phyloP scores from a whole-genome alignment of 148 eudicot genomes.

The Vaccinium darrowii region DNA sequence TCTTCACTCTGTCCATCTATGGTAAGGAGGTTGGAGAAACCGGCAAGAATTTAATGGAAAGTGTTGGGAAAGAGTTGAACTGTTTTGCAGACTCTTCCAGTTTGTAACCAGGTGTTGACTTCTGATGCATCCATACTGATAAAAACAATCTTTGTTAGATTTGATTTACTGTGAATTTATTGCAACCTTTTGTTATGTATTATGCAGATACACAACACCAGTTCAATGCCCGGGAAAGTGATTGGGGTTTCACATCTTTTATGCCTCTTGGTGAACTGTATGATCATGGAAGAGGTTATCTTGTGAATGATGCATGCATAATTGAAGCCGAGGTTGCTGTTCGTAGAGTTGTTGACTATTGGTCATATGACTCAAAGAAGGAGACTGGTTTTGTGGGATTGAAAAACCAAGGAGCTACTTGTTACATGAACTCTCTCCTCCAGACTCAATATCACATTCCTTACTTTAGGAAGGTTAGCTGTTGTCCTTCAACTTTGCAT shows the following conservation, averaged over 20 bases:
- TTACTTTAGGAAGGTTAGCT: constrained; percentile 84
- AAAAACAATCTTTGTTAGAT: neutral
- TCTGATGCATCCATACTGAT: neutral
- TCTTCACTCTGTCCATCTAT: neutral
- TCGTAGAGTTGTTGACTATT: constrained; percentile 77
- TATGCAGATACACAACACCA: constrained; percentile 91
- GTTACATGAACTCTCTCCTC: constrained; percentile 96
- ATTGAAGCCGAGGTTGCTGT: constrained; percentile 92
- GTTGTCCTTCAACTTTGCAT: neutral
- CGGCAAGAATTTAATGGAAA: neutral
- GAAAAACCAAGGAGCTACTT: constrained; percentile 97
- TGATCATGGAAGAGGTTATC: constrained; percentile 80
- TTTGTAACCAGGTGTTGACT: neutral
- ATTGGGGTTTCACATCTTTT: constrained; percentile 98
- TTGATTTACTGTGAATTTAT: neutral
- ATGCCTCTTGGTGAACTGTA: constrained; percentile 88
- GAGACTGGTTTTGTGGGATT: constrained; percentile 97
- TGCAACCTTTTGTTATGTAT: constrained; percentile 14
- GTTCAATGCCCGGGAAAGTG: constrained; percentile 90
- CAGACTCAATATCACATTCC: constrained; percentile 92
- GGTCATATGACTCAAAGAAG: constrained; percentile 93
- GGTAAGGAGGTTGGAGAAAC: neutral
- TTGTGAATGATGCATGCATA: constrained; percentile 73
- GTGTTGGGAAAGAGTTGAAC: constrained; percentile 8
- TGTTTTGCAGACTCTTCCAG: constrained; percentile 1